phyloP scores from a whole-genome alignment of 2,329 filamentous ascomycete species.

The Penicillium polonicum region DNA sequence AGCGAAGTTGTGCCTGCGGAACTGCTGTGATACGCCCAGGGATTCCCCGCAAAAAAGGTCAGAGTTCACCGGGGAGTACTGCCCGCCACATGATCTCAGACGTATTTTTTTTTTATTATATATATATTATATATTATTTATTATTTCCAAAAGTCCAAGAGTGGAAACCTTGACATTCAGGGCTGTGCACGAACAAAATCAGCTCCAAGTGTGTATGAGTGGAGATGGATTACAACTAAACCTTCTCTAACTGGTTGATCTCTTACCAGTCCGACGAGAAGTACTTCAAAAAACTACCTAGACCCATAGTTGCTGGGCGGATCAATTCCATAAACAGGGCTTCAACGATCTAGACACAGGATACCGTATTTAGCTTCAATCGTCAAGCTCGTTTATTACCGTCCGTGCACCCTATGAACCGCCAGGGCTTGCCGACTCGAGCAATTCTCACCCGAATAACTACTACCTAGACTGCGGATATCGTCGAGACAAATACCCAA shows the following conservation, averaged over 20 bases:
- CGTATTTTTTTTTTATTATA: background rate
- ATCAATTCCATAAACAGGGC: conserved; percentile 5
- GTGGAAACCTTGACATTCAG: background rate
- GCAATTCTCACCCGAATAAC: conserved; percentile 14
- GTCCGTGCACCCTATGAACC: conserved; percentile 23
- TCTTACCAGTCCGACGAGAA: conserved; percentile 13
- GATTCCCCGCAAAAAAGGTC: conserved; percentile 28
- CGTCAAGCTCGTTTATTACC: conserved; percentile 17
- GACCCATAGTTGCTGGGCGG: conserved; percentile 4
- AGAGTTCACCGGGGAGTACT: conserved; percentile 14
- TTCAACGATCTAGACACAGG: conserved; percentile 23
- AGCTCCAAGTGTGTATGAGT: conserved; percentile 8
- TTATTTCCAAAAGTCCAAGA: background rate
- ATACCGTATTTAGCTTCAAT: conserved; percentile 17
- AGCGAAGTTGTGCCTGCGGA: conserved; percentile 14
- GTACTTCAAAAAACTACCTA: conserved; percentile 10
- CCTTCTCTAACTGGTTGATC: conserved; percentile 4
- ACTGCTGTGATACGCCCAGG: conserved; percentile 27
- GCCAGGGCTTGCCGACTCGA: conserved; percentile 14
- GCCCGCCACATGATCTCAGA: conserved; percentile 22
- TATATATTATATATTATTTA: background rate
- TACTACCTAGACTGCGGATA: conserved; percentile 11
- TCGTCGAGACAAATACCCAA: conserved; percentile 5
- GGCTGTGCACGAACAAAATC: conserved; percentile 13
- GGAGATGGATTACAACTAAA: conserved; percentile 4